These are phyloP conservation scores for Letharia columbiana DNA, from an alignment of 495 filamentous ascomycete species.

Conservation along the genomic window DNA sequence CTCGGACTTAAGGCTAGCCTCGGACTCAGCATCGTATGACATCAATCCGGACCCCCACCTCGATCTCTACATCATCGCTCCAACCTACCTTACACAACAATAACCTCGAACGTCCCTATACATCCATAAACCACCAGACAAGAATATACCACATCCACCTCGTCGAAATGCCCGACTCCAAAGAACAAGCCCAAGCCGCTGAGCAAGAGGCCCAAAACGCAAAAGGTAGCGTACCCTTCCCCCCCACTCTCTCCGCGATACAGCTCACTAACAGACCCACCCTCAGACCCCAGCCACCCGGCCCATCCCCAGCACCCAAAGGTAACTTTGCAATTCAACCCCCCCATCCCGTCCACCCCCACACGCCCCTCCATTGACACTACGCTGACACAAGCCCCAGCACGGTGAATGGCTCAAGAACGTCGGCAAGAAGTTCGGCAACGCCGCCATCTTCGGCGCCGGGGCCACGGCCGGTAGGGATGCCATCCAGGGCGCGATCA, in stretches of 20 bases:
- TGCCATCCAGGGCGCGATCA: not conserved
- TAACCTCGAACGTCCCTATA: not conserved
- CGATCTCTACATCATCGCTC: not conserved
- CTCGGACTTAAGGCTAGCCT: no score
- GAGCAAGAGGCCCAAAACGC: constrained; percentile 13
- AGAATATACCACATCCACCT: not conserved
- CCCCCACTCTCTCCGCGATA: not conserved
- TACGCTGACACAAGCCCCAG: not conserved
- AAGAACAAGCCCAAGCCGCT: constrained; percentile 2
- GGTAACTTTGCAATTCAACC: not conserved
- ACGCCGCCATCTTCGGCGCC: constrained; percentile 14
- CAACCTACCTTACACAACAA: not conserved
- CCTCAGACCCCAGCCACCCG: constrained; percentile 9
- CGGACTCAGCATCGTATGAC: not conserved
- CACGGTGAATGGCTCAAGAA: constrained; percentile 11
- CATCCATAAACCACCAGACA: not conserved
- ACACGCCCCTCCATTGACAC: not conserved
- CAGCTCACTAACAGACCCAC: not conserved
- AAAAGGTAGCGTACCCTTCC: not conserved
- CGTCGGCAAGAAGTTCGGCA: constrained; percentile 12
- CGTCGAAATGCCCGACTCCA: constrained; percentile 5
- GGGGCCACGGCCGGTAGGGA: constrained; percentile 10
- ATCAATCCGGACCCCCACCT: not conserved
- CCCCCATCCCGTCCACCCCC: not conserved
- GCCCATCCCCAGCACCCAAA: constrained; percentile 11